These are phyloP conservation scores for Penicillium ucsense DNA, from an alignment of 495 filamentous ascomycete species.

Conservation along the genomic window DNA sequence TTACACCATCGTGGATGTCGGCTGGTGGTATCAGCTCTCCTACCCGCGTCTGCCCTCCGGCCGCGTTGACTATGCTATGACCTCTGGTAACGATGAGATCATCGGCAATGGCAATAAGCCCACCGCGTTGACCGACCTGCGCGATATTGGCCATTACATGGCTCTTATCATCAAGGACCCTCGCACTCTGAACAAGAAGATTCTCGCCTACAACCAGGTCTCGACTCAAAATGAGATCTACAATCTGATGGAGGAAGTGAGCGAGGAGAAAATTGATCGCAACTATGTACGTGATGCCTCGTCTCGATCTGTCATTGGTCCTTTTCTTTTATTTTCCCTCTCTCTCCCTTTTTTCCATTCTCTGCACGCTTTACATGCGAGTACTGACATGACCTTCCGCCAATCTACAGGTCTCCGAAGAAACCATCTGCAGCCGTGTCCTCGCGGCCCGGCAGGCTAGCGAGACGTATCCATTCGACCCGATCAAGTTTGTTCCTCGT, in stretches of 20 bases:
- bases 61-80: constrained; percentile 42
- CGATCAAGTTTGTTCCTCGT: constrained; percentile 34
- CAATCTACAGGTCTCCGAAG: constrained; percentile 29
- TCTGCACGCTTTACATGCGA: too few species aligned
- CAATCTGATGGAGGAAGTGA: constrained; percentile 39
- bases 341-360: too few species aligned
- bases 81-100: constrained; percentile 33
- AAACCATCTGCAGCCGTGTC: constrained; percentile 34
- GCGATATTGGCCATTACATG: constrained; percentile 48
- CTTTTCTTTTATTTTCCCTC: constrained; percentile 2
- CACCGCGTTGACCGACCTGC: constrained; percentile 40
- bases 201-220: constrained; percentile 43
- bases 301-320: constrained; percentile 4
- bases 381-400: neutral
- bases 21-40: constrained; percentile 50
- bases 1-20: constrained; percentile 54
- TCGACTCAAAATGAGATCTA: constrained; percentile 42
- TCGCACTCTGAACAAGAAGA: constrained; percentile 48
- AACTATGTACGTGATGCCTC: constrained; percentile 35
- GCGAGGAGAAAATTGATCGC: constrained; percentile 43
- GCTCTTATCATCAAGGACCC: constrained; percentile 45
- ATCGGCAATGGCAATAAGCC: constrained; percentile 41
- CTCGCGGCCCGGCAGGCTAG: constrained; percentile 33
- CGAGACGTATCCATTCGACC: constrained; percentile 39
- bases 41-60: constrained; percentile 44